Base-by-base conservation (phyloP, 2,329 filamentous ascomycete species). In the Talaromyces rugulosus region DNA sequence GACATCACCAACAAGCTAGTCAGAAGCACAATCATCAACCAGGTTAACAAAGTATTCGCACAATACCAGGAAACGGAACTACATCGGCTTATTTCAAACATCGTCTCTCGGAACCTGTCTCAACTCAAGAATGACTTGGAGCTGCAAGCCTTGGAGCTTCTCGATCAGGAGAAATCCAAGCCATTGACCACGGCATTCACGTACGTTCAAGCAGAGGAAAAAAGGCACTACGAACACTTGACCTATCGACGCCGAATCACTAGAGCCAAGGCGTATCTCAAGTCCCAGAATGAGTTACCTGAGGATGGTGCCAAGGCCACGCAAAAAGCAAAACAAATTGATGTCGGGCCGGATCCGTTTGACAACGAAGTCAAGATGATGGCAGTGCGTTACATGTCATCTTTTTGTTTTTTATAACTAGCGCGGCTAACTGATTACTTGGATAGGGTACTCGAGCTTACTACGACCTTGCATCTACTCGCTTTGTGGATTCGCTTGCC, bases 51-150 rank as follows among this genome's bases (percentile, higher is more conserved):
- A 0, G 79, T 70, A 2, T 75, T 73, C 47, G 63, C 50, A 1
- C 69, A 67, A 28, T 79, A 73, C 9, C 68, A 68, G 14, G 73
- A 75, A 28, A 78, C 76, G 0, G 69, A 68, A 0, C 58, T 78
- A 0, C 77, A 73, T 56, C 66, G 71, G 4, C 70, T 75, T 33
- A 58, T 78, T 0, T 65, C 79, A 16, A 63, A 60, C 0, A 76
- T 78, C 4, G 77, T 89, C 0, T 72, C 78, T 0, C 60, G 69
- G 0, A 83, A 83, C 0, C 72, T 89, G 0, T 71, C 75, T 1
- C 68, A 72, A 0, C 79, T 86, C 0, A 47, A 75, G 2, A 33
- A 59, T 0, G 67, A 71, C 1, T 79, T 59, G 70, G 70, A 28
- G 68, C 83, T 11, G 74, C 81, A 67, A 78, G 83, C 67, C 27